Evolutionary conservation across 768 basidiomycete genomes (phyloP).

Genomic region (Xerocomellus chrysenteron): DNA sequence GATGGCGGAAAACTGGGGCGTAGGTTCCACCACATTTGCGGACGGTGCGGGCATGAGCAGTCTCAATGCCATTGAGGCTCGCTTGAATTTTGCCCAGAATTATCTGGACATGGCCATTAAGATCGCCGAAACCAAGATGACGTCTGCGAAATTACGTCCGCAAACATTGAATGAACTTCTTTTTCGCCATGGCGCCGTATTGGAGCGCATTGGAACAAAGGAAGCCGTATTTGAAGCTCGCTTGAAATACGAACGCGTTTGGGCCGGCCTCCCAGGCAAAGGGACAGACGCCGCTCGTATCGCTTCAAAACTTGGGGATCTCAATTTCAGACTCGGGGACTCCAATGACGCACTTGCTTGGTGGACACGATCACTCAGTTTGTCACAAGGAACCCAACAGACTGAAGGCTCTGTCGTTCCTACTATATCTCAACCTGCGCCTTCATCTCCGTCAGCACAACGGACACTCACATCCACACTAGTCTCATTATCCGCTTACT

Average conservation of each 20-base stretch:
- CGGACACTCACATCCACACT: slow-evolving; percentile 59
- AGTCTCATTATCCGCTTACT: slow-evolving; percentile 70
- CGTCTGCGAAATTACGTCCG: slow-evolving; percentile 43
- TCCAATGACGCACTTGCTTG: slow-evolving; percentile 55
- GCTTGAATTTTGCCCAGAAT: slow-evolving; percentile 51
- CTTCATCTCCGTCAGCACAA: slow-evolving; percentile 62
- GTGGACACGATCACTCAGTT: slow-evolving; percentile 62
- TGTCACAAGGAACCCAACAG: slow-evolving; percentile 38
- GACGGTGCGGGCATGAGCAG: slow-evolving; percentile 36
- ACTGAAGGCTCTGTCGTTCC: slow-evolving; percentile 20
- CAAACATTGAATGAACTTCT: slow-evolving; percentile 56
- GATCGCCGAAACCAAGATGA: slow-evolving; percentile 41
- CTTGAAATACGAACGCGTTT: slow-evolving; percentile 56
- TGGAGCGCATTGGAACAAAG: slow-evolving; percentile 60
- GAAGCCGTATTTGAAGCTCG: slow-evolving; percentile 54
- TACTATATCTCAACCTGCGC: slow-evolving; percentile 38
- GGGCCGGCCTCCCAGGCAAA: slow-evolving; percentile 42
- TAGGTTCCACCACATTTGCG: slow-evolving; percentile 40
- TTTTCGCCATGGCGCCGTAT: slow-evolving; percentile 49
- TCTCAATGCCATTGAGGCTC: slow-evolving; percentile 51
- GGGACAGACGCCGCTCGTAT: slow-evolving; percentile 50
- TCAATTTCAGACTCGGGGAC: slow-evolving; percentile 56
- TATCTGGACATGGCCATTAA: slow-evolving; percentile 52
- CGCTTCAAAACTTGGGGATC: slow-evolving; percentile 67
- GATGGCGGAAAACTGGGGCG: slow-evolving; percentile 69